Evolutionary conservation across 768 basidiomycete species (phyloP).

Genomic region (Pholiota conissans): DNA sequence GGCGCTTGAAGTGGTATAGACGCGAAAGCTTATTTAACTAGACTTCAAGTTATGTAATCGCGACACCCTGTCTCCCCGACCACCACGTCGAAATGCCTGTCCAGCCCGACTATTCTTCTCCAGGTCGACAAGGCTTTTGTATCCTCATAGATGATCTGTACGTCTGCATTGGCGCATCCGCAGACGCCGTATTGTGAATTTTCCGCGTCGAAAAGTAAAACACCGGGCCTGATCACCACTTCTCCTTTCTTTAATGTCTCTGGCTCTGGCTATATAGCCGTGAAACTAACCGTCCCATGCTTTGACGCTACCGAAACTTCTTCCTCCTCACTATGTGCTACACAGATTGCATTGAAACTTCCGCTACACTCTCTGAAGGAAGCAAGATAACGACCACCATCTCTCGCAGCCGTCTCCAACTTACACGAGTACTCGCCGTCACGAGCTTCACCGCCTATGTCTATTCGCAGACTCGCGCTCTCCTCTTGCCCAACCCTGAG

Average conservation of each 20-base stretch:
- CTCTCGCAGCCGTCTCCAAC: constrained; percentile 7
- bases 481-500: constrained; percentile 5
- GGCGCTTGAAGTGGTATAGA: too few relatives aligned
- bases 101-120: too few relatives aligned
- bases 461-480: constrained; percentile 15
- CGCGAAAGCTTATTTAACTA: too few relatives aligned
- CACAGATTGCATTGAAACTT: neutral
- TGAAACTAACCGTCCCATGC: neutral
- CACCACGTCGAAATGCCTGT: too few relatives aligned
- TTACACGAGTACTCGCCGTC: constrained; percentile 11
- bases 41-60: constrained; percentile 9
- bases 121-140: too few relatives aligned
- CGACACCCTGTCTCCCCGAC: neutral
- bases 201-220: neutral
- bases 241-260: neutral
- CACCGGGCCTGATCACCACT: neutral
- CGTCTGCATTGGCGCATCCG: neutral
- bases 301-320: neutral
- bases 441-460: constrained; percentile 16
- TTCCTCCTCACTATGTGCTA: neutral
- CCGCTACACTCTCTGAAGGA: neutral
- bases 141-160: too few relatives aligned
- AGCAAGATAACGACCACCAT: constrained; percentile 9
- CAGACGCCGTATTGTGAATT: neutral
- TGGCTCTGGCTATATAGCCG: neutral